Evolutionary conservation across 306 rosid genomes (phyloP).

Genomic region (Medicago lupulina): DNA sequence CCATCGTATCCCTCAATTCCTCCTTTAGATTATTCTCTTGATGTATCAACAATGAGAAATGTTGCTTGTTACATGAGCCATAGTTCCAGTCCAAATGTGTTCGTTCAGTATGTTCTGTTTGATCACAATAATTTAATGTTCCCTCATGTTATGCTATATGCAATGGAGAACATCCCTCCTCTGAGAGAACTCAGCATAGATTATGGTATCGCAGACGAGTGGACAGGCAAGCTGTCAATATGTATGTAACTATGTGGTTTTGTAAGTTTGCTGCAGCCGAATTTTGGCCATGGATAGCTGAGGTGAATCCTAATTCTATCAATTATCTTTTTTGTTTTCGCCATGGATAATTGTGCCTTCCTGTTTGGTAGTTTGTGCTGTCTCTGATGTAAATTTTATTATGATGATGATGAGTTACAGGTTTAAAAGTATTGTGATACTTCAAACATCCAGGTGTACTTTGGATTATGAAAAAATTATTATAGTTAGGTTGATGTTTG

Average conservation of each 20-base stretch:
- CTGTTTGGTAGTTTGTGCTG: slow-evolving; percentile 31
- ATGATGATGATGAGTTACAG: neutral
- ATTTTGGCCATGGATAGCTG: slow-evolving; percentile 48
- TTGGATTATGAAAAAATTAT: neutral
- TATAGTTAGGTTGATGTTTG: slow-evolving; percentile 30
- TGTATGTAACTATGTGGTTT: slow-evolving; percentile 76
- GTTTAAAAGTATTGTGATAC: slow-evolving; percentile 21
- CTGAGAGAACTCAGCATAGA: slow-evolving; percentile 95
- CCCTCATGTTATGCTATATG: slow-evolving; percentile 93
- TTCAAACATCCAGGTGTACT: slow-evolving; percentile 16
- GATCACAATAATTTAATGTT: slow-evolving; percentile 96
- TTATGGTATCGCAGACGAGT: slow-evolving; percentile 90
- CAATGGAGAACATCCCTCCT: slow-evolving; percentile 97
- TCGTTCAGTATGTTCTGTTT: slow-evolving; percentile 86
- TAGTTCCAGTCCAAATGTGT: slow-evolving; percentile 76
- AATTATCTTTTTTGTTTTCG: slow-evolving; percentile 6
- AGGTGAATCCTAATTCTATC: slow-evolving; percentile 53
- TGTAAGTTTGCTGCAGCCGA: slow-evolving; percentile 49
- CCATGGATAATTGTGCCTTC: neutral
- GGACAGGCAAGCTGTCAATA: slow-evolving; percentile 80
- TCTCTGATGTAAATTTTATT: slow-evolving; percentile 10
- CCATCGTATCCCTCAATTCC: slow-evolving; percentile 88
- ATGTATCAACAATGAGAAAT: slow-evolving; percentile 90
- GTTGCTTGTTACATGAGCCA: slow-evolving; percentile 96
- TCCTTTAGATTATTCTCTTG: slow-evolving; percentile 89